These are phyloP conservation scores for Pyricularia grisea DNA, from an alignment of 2,329 filamentous ascomycete genomes.

Conservation along the genomic window DNA sequence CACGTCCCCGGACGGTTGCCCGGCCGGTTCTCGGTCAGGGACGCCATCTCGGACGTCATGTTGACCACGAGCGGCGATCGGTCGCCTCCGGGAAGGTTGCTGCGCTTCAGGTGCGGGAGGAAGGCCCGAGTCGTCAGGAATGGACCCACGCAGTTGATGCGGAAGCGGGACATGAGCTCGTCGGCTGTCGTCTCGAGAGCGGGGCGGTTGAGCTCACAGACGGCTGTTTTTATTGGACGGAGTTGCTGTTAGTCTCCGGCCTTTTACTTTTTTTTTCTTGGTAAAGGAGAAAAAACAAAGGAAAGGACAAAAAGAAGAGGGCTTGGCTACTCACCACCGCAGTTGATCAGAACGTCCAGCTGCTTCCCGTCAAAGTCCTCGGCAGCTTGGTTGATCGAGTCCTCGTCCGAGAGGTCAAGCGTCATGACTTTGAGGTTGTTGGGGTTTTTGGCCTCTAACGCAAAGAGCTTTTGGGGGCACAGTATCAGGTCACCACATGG, in stretches of 20 bases:
- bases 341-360: constrained; percentile 6
- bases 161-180: constrained; percentile 4
- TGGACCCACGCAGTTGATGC: constrained; percentile 3
- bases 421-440: constrained; percentile 2
- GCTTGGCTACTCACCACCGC: constrained; percentile 1
- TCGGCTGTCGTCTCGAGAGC: constrained; percentile 3
- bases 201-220: constrained; percentile 4
- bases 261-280: background rate
- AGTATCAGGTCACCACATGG: background rate
- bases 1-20: constrained; percentile 3
- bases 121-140: constrained; percentile 6
- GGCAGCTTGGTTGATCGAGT: constrained; percentile 4
- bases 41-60: constrained; percentile 5
- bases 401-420: constrained; percentile 6
- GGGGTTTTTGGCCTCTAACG: constrained; percentile 1
- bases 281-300: background rate
- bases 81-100: background rate
- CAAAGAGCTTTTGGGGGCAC: constrained; percentile 2
- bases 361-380: constrained; percentile 1
- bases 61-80: constrained; percentile 4
- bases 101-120: constrained; percentile 4
- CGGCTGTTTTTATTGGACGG: background rate
- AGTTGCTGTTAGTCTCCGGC: background rate
- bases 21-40: constrained; percentile 4
- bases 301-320: background rate